Evolutionary conservation across 805 yeast species (phyloP), one percentile per base, ranked within the genome.

Genomic region (Wickerhamomyces chambardii): DNA sequence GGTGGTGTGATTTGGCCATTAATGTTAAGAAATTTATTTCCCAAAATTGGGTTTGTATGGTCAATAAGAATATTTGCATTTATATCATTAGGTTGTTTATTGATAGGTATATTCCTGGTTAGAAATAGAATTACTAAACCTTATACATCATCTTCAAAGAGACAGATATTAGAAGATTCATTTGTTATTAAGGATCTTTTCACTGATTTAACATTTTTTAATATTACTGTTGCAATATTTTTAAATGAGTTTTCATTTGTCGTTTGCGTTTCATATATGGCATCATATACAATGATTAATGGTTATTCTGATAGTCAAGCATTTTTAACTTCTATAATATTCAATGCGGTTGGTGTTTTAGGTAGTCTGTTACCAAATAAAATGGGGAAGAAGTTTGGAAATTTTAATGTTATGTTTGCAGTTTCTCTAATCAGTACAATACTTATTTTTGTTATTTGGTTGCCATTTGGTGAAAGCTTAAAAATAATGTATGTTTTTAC

Each of bases 1-100:
- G 85, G 84, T 2, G 86, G 85, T 3, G 59, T 76, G 11, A 49
- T 75, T 6, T 69, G 73, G 46, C 84, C 84, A 1, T 53, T 77
- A 25, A 53, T 73, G 48, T 53, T 76, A 40, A 56, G 68, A 36
- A 48, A 61, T 15, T 50, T 74, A 33, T 68, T 70, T 42, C 46
- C 55, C 2, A 46, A 50, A 12, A 53, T 69, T 14, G 82, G 84
- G 2, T 78, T 63, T 48, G 65, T 59, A 3, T 77, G 82, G 80
- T 66, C 83, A 2, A 66, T 75, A 39, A 54, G 84, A 19, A 59
- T 68, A 6, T 51, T 76, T 35, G 67, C 64, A 0, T 48, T 60
- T 15, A 35, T 59, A 3, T 49, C 61, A 30, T 15, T 36, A 3
- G 26, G 25, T 5, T 35, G 31, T 9, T 37, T 58, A 33, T 25